Percentiles rank a stretch among this genome's conserved stretches.
Conservation (phyloP, 2,329 filamentous ascomycete genomes). For the Dendrostoma leiphaemia region DNA sequence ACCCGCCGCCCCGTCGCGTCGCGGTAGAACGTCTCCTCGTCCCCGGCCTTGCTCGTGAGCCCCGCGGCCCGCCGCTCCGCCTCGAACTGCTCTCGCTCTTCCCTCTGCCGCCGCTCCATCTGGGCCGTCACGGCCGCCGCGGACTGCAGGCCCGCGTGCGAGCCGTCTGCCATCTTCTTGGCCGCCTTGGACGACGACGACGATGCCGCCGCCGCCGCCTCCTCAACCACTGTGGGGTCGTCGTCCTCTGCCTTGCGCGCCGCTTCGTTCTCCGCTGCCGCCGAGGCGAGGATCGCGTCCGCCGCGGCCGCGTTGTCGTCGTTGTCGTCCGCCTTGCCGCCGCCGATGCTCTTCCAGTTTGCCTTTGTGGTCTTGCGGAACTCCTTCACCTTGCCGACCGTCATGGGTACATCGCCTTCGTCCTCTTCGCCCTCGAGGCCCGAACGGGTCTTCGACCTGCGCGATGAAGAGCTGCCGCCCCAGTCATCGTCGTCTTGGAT, state of each 20-base stretch:
- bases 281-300: constrained; percentile 74
- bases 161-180: constrained; percentile 85
- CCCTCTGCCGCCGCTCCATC: constrained; percentile 53
- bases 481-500: constrained; percentile 66
- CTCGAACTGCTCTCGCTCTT: constrained; percentile 32
- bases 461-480: constrained; percentile 22
- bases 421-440: too few relatives aligned
- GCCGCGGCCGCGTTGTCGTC: constrained; percentile 61
- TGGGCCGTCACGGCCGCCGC: constrained; percentile 74
- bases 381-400: constrained; percentile 54
- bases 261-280: constrained; percentile 64
- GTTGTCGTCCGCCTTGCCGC: constrained; percentile 29
- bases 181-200: too few relatives aligned
- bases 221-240: constrained; percentile 45
- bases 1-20: constrained; percentile 94
- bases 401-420: constrained; percentile 49
- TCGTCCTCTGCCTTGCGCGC: constrained; percentile 47
- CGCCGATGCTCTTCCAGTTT: constrained; percentile 68
- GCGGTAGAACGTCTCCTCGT: constrained; percentile 83
- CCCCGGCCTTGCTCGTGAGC: constrained; percentile 38
- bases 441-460: constrained; percentile 29
- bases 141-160: constrained; percentile 81
- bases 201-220: constrained; percentile 30
- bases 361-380: constrained; percentile 77
- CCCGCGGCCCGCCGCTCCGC: constrained; percentile 28